Percentiles rank a stretch among this genome's conserved stretches.
These are phyloP conservation scores for Blastocystis sp. DNA, from an alignment of 352 stramenopile species.

Conservation along the genomic window DNA sequence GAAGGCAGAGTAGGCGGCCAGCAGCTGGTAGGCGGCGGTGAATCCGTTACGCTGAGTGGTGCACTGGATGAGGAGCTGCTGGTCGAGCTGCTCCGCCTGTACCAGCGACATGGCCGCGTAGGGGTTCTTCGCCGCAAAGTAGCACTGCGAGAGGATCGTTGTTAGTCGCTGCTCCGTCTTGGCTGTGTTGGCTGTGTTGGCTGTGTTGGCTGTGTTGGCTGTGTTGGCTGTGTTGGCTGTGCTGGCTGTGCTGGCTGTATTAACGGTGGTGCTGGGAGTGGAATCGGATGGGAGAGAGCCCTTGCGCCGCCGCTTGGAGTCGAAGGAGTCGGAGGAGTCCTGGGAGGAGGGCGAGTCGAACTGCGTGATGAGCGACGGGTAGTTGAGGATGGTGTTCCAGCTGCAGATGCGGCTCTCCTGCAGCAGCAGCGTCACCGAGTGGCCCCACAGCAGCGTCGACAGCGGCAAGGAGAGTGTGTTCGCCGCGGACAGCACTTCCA, in stretches of 20 bases:
- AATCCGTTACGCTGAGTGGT: slow-evolving; percentile 15
- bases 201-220: not conserved
- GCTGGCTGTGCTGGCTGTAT: not conserved
- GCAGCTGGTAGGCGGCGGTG: slow-evolving; percentile 18
- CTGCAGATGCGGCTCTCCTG: not conserved
- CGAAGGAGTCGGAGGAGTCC: too few species aligned
- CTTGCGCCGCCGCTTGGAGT: slow-evolving; percentile 13
- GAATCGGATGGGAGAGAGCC: not conserved
- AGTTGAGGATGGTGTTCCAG: slow-evolving; percentile 55
- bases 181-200: too few species aligned
- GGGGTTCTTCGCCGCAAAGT: slow-evolving; percentile 41
- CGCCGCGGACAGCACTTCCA: not conserved
- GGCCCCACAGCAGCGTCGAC: slow-evolving; percentile 29
- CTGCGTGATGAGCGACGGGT: slow-evolving; percentile 2
- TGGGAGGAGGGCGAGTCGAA: not conserved
- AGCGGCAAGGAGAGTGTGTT: slow-evolving; percentile 22
- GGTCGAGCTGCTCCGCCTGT: slow-evolving; percentile 23
- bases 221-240: not conserved
- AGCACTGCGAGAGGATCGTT: not conserved
- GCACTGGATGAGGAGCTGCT: slow-evolving; percentile 60
- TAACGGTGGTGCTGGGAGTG: not conserved
- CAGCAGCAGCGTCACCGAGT: slow-evolving; percentile 7
- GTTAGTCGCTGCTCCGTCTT: not conserved
- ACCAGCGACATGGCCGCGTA: slow-evolving; percentile 38
- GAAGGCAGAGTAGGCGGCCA: slow-evolving; percentile 21